A percentile compares a stretch with the other conserved stretches of the same genome.
These are phyloP conservation scores for Bacidia rubella DNA, from an alignment of 495 filamentous ascomycete species.

Conservation along the genomic window DNA sequence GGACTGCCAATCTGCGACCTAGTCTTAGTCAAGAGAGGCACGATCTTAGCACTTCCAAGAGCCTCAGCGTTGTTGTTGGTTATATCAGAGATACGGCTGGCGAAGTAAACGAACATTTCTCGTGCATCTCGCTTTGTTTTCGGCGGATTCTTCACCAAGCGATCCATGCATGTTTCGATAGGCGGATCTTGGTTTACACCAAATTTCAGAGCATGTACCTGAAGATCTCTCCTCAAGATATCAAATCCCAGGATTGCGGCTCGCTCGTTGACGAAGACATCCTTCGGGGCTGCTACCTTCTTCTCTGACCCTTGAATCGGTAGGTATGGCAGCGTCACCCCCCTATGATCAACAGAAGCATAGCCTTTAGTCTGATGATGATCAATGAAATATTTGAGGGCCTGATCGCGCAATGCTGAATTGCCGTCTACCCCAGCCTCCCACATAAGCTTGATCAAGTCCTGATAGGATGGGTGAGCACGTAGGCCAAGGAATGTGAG, in stretches of 20 bases:
- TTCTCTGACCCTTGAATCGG: slow-evolving; percentile 53
- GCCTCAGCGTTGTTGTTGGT: slow-evolving; percentile 41
- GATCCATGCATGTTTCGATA: slow-evolving; percentile 57
- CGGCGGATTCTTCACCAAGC: slow-evolving; percentile 57
- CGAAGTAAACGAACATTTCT: slow-evolving; percentile 66
- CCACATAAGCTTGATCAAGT: slow-evolving; percentile 64
- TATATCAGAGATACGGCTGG: slow-evolving; percentile 60
- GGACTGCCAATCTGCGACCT: slow-evolving; percentile 17
- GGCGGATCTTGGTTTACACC: slow-evolving; percentile 70
- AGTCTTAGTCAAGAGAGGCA: slow-evolving; percentile 45
- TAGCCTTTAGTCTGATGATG: slow-evolving; percentile 72
- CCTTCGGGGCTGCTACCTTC: slow-evolving; percentile 50
- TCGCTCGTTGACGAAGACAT: slow-evolving; percentile 70
- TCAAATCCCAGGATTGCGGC: slow-evolving; percentile 66
- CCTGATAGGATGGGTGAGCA: slow-evolving; percentile 49
- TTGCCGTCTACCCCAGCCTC: slow-evolving; percentile 42
- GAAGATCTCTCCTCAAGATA: slow-evolving; percentile 59
- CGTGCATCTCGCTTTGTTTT: slow-evolving; percentile 46
- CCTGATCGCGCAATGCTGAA: slow-evolving; percentile 40
- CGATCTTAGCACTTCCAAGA: slow-evolving; percentile 49
- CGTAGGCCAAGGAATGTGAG: slow-evolving; percentile 56
- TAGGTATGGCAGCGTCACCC: slow-evolving; percentile 50
- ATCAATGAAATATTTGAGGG: slow-evolving; percentile 70
- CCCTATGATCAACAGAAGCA: slow-evolving; percentile 39
- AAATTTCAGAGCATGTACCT: slow-evolving; percentile 64